Evolutionary conservation across 2,329 filamentous ascomycete genomes (phyloP).

Genomic region (Microsporum canis): DNA sequence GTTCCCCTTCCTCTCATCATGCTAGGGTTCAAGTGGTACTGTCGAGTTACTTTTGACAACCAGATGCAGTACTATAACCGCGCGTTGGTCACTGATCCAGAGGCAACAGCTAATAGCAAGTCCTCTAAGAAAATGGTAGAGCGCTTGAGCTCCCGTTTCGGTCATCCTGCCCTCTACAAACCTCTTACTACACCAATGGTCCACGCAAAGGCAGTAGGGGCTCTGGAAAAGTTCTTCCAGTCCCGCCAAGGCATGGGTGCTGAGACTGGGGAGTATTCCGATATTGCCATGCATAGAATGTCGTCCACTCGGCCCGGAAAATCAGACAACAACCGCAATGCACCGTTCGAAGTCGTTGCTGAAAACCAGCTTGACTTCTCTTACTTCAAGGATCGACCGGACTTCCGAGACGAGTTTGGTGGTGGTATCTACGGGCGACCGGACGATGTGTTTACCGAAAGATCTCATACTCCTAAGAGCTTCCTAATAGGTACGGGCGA

Average conservation of each 20-base stretch:
- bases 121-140: slow-evolving; percentile 39
- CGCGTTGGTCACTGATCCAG: slow-evolving; percentile 44
- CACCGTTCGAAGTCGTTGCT: slow-evolving; percentile 81
- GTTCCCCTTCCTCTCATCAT: slow-evolving; percentile 68
- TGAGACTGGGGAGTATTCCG: slow-evolving; percentile 48
- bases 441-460: slow-evolving; percentile 36
- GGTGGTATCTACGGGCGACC: slow-evolving; percentile 48
- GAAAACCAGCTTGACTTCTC: slow-evolving; percentile 81
- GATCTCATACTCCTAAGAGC: slow-evolving; percentile 34
- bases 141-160: slow-evolving; percentile 66
- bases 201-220: slow-evolving; percentile 74
- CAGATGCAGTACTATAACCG: slow-evolving; percentile 72
- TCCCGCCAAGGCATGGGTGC: slow-evolving; percentile 62
- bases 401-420: slow-evolving; percentile 80
- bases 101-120: slow-evolving; percentile 31
- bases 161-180: slow-evolving; percentile 81
- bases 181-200: slow-evolving; percentile 92
- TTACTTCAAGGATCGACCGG: slow-evolving; percentile 79
- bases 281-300: slow-evolving; percentile 76
- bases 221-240: slow-evolving; percentile 74
- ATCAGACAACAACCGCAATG: slow-evolving; percentile 31
- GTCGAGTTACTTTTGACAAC: slow-evolving; percentile 61
- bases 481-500: slow-evolving; percentile 24
- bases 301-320: slow-evolving; percentile 48
- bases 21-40: slow-evolving; percentile 77